phyloP scores from a whole-genome alignment of 2,329 filamentous ascomycete genomes.

The Curvularia spicifera region DNA sequence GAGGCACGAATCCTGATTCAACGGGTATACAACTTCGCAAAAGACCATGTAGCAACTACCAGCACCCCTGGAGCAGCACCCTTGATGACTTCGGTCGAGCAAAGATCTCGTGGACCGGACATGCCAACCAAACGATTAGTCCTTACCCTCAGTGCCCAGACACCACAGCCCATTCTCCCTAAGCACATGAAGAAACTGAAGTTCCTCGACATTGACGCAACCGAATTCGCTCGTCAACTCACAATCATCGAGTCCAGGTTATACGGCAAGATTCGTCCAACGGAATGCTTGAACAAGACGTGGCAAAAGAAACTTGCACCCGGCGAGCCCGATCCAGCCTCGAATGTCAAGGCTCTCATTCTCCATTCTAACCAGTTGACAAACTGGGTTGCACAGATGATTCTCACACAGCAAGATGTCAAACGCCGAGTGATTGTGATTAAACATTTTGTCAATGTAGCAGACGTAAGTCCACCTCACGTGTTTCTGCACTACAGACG shows the following conservation, averaged over 20 bases:
- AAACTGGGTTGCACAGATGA: conserved; percentile 99
- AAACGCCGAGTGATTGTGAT: conserved; percentile 97
- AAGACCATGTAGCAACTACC: conserved; percentile 89
- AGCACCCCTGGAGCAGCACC: conserved; percentile 88
- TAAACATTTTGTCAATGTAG: conserved; percentile 96
- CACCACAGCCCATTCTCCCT: conserved; percentile 87
- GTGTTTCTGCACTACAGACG: neutral
- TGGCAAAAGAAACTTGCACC: conserved; percentile 95
- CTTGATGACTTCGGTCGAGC: conserved; percentile 85
- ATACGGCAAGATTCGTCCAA: conserved; percentile 94
- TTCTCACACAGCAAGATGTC: conserved; percentile 89
- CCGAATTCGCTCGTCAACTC: conserved; percentile 95
- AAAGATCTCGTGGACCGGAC: conserved; percentile 86
- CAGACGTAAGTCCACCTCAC: conserved; percentile 72
- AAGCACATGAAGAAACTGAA: conserved; percentile 99
- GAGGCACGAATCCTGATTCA: conserved; percentile 84
- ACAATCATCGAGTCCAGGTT: conserved; percentile 95
- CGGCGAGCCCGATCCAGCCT: conserved; percentile 81
- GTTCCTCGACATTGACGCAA: conserved; percentile 94
- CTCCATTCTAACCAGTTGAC: conserved; percentile 98
- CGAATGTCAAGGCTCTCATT: conserved; percentile 95
- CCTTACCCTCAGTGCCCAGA: conserved; percentile 80
- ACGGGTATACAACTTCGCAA: conserved; percentile 87
- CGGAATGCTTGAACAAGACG: conserved; percentile 96
- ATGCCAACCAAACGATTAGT: conserved; percentile 84